phyloP scores from a whole-genome alignment of 331 rosid species.

The Saraca asoca region DNA sequence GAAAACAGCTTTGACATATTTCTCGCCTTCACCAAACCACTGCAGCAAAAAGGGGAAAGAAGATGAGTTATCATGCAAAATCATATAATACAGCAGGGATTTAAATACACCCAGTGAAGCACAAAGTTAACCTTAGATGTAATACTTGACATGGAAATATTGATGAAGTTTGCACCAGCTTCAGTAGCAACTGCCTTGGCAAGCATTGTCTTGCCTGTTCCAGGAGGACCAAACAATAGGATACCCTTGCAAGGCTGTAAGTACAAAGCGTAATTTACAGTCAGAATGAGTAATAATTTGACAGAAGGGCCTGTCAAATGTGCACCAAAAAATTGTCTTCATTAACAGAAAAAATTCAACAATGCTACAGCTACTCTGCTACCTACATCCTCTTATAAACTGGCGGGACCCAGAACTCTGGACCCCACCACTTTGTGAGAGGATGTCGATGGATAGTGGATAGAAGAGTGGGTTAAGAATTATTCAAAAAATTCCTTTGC shows the following conservation, averaged over 20 bases:
- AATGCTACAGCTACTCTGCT: too few relatives aligned
- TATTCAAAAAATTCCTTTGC: not conserved
- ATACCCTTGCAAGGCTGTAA: slow-evolving; percentile 92
- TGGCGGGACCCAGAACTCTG: too few relatives aligned
- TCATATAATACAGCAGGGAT: slow-evolving; percentile 18
- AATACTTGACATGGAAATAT: slow-evolving; percentile 97
- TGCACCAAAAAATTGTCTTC: slow-evolving; percentile 1
- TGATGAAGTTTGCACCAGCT: slow-evolving; percentile 95
- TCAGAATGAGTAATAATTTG: slow-evolving; percentile 16
- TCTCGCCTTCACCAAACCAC: slow-evolving; percentile 99
- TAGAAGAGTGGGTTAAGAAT: too few relatives aligned
- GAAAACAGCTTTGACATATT: slow-evolving; percentile 96
- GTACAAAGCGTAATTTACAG: slow-evolving; percentile 33
- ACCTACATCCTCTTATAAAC: too few relatives aligned
- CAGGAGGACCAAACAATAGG: slow-evolving; percentile 88
- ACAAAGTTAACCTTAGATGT: slow-evolving; percentile 72
- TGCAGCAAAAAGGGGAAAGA: slow-evolving; percentile 46
- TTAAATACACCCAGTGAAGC: slow-evolving; percentile 16
- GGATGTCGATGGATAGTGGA: too few relatives aligned
- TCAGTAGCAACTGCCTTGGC: slow-evolving; percentile 98
- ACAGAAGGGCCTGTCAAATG: not conserved
- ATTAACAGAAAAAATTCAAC: too few relatives aligned
- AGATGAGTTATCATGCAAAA: slow-evolving; percentile 1
- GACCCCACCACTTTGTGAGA: too few relatives aligned
- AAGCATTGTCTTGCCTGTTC: slow-evolving; percentile 98